These are phyloP conservation scores for Acanthamoeba sp. DNA, from an alignment of 208 protist genomes.

Conservation along the genomic window DNA sequence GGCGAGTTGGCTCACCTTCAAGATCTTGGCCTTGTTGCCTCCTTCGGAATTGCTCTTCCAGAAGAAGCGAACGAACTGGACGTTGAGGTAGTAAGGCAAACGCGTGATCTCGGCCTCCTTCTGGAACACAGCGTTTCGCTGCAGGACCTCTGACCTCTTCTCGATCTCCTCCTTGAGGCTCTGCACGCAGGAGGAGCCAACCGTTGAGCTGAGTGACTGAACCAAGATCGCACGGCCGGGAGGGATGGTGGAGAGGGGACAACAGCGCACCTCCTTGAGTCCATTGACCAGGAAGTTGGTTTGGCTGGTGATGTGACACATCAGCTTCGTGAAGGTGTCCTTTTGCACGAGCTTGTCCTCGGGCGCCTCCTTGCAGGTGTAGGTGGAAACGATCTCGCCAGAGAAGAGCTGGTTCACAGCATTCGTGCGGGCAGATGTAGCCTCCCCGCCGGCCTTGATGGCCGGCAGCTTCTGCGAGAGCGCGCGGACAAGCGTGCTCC, in stretches of 20 bases:
- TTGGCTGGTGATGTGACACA: conserved; percentile 81
- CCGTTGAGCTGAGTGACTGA: not conserved
- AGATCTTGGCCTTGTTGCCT: conserved; percentile 86
- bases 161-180: conserved; percentile 81
- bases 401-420: conserved; percentile 71
- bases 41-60: conserved; percentile 82
- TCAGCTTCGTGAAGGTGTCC: conserved; percentile 75
- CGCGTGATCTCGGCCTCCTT: conserved; percentile 80
- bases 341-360: conserved; percentile 36
- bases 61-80: conserved; percentile 89
- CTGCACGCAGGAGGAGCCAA: conserved; percentile 43
- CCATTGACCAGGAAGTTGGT: conserved; percentile 80
- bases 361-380: conserved; percentile 48
- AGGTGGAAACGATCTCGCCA: conserved; percentile 24
- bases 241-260: too few relatives aligned
- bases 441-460: not conserved
- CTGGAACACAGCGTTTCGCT: conserved; percentile 80
- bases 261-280: conserved; percentile 74
- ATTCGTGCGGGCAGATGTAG: not conserved
- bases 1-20: conserved; percentile 77
- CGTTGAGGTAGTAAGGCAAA: conserved; percentile 86
- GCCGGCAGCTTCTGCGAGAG: conserved; percentile 62
- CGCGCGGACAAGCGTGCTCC: not conserved
- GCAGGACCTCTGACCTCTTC: conserved; percentile 81
- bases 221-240: too few relatives aligned